Conservation (phyloP, 2,329 filamentous ascomycete genomes). For the Plectosphaerella sp. region DNA sequence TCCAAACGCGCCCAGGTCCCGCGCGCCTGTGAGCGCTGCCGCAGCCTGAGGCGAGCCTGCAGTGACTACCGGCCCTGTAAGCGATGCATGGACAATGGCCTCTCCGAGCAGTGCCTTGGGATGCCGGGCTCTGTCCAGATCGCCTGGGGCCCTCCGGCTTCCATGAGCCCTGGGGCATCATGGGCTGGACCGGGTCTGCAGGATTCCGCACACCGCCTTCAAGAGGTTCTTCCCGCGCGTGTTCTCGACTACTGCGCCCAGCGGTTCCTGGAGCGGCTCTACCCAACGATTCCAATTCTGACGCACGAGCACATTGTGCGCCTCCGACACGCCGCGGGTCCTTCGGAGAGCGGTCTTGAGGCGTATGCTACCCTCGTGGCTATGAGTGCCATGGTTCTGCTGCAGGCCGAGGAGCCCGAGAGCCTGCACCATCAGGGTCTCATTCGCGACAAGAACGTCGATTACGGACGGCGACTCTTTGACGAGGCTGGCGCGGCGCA, state of each 20-base stretch:
- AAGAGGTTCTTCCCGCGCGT: slow-evolving; percentile 24
- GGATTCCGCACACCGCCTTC: slow-evolving; percentile 21
- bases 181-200: slow-evolving; percentile 13
- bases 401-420: slow-evolving; percentile 34
- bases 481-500: slow-evolving; percentile 27
- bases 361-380: slow-evolving; percentile 30
- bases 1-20: slow-evolving; percentile 35
- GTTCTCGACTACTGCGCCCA: slow-evolving; percentile 32
- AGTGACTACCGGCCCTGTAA: slow-evolving; percentile 39
- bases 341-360: slow-evolving; percentile 23
- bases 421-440: slow-evolving; percentile 24
- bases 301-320: slow-evolving; percentile 29
- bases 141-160: slow-evolving; percentile 9
- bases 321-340: slow-evolving; percentile 17
- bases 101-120: slow-evolving; percentile 30
- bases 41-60: slow-evolving; percentile 36
- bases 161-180: not conserved
- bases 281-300: slow-evolving; percentile 38
- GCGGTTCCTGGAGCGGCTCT: slow-evolving; percentile 33
- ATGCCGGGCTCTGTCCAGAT: slow-evolving; percentile 10
- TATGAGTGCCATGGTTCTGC: slow-evolving; percentile 34
- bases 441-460: slow-evolving; percentile 28
- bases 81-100: slow-evolving; percentile 35
- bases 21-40: slow-evolving; percentile 37
- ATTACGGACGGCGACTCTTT: slow-evolving; percentile 31